These are phyloP conservation scores for Lophium mytilinum DNA, from an alignment of 495 filamentous ascomycete genomes.

Conservation along the genomic window DNA sequence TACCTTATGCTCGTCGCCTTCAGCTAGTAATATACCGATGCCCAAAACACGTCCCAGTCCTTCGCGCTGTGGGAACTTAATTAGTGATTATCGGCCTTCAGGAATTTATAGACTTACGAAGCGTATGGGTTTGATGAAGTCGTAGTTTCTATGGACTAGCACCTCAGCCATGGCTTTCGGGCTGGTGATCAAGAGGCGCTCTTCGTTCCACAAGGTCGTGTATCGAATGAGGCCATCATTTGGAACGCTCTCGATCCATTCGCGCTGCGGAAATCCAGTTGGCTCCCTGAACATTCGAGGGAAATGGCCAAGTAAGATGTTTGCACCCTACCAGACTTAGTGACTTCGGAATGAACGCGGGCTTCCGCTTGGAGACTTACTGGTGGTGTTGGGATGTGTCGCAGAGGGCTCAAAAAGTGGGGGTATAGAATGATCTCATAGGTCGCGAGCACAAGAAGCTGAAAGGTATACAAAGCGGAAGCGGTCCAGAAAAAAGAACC, in stretches of 20 bases:
- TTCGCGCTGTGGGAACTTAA: conserved; percentile 21
- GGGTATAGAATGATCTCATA: conserved; percentile 49
- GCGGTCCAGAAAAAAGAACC: conserved; percentile 13
- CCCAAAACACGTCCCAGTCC: conserved; percentile 61
- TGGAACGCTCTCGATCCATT: conserved; percentile 68
- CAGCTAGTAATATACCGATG: conserved; percentile 68
- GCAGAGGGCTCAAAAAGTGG: conserved; percentile 56
- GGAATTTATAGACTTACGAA: conserved; percentile 24
- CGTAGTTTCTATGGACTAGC: conserved; percentile 62
- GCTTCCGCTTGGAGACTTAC: conserved; percentile 32
- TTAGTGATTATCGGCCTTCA: too few relatives aligned
- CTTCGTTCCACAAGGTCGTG: conserved; percentile 56
- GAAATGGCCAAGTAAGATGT: conserved; percentile 49
- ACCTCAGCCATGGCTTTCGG: conserved; percentile 54
- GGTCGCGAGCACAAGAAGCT: not conserved
- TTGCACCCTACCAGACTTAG: conserved; percentile 29
- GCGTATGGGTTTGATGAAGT: conserved; percentile 63
- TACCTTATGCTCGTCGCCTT: conserved; percentile 75
- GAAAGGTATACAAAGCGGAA: conserved; percentile 1
- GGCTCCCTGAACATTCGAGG: conserved; percentile 47
- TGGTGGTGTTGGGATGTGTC: conserved; percentile 15
- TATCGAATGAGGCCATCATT: conserved; percentile 85
- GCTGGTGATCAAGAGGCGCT: conserved; percentile 58
- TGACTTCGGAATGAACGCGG: not conserved
- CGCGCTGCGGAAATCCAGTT: conserved; percentile 50